Evolutionary conservation across 257 asterid species (phyloP).

Genomic region (Orobanche coerulescens): DNA sequence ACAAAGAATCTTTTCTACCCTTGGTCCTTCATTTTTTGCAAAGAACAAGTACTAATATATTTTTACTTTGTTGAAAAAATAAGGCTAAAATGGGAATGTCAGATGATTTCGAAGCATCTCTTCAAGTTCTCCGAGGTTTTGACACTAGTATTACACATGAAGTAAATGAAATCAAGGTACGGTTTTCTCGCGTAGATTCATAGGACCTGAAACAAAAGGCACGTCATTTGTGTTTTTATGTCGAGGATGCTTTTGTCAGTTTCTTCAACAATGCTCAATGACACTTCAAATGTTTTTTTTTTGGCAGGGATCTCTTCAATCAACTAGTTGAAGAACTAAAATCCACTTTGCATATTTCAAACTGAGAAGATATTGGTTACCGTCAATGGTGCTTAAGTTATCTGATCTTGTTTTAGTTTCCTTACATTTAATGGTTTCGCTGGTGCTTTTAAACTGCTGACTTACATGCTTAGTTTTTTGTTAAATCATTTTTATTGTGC

Average conservation of each 20-base stretch:
- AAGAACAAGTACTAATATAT: conserved; percentile 19
- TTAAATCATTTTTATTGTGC: conserved; percentile 17
- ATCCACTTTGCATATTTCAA: conserved; percentile 75
- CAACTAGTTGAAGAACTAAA: conserved; percentile 64
- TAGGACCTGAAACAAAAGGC: no score
- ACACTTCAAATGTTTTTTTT: conserved; percentile 10
- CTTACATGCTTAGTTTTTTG: background rate
- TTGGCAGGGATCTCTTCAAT: conserved; percentile 66
- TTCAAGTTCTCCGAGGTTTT: conserved; percentile 93
- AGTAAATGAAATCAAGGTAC: conserved; percentile 80
- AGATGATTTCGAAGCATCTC: conserved; percentile 89
- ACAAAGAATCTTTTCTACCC: background rate
- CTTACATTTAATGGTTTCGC: background rate
- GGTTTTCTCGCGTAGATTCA: no score
- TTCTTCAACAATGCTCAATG: conserved; percentile 3
- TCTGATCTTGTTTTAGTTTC: conserved; percentile 13
- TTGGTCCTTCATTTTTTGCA: conserved; percentile 3
- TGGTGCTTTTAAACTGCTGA: background rate
- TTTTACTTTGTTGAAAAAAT: conserved; percentile 20
- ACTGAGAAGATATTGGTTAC: conserved; percentile 90
- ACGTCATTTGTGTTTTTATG: no score
- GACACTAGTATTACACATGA: conserved; percentile 77
- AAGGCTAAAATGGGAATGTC: conserved; percentile 97
- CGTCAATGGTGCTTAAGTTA: conserved; percentile 60
- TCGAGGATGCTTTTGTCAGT: no score